Evolutionary conservation across 2,329 filamentous ascomycete genomes (phyloP), one percentile per base, ranked within the genome.

Genomic region (Penicillium psychrosexuale): DNA sequence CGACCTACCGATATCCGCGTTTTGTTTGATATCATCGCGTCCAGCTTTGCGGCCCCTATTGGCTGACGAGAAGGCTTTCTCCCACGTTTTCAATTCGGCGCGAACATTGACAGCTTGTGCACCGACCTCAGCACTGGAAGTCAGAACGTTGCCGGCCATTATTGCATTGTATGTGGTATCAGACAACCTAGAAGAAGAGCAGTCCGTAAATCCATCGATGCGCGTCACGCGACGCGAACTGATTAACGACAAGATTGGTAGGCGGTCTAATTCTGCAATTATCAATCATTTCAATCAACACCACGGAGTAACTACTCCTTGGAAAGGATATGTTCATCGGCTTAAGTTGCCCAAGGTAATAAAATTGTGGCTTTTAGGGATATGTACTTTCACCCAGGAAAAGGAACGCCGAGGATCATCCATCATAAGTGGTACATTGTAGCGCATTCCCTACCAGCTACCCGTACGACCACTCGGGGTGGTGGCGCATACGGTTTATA

Each of bases 21-120:
- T 69, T 40, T 74, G 69, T 60, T 80, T 80, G 51, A 80, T 80
- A 66, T 80, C 78, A 27, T 73, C 68, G 22, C 75, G 71, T 15
- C 70, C 70, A 3, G 78, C 73, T 62, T 80, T 80, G 34, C 68
- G 70, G 8, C 76, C 77, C 27, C 69, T 67, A 55, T 79, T 73
- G 11, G 69, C 67, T 3, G 69, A 69, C 7, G 76, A 68, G 59
- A 80, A 80, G 0, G 68, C 68, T 43, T 74, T 70, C 62, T 80
- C 78, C 73, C 77, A 80, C 55, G 75, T 69, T 58, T 80, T 80
- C 39, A 80, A 59, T 57, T 77, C 72, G 5, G 68, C 65, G 27
- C 78, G 77, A 17, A 79, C 63, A 38, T 60, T 61, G 24, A 67
- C 60, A 36, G 72, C 68, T 52, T 69, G 62, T 0, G 56, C 54